phyloP scores from a whole-genome alignment of 2,329 filamentous ascomycete genomes.

The Akanthomyces dipterigenus region DNA sequence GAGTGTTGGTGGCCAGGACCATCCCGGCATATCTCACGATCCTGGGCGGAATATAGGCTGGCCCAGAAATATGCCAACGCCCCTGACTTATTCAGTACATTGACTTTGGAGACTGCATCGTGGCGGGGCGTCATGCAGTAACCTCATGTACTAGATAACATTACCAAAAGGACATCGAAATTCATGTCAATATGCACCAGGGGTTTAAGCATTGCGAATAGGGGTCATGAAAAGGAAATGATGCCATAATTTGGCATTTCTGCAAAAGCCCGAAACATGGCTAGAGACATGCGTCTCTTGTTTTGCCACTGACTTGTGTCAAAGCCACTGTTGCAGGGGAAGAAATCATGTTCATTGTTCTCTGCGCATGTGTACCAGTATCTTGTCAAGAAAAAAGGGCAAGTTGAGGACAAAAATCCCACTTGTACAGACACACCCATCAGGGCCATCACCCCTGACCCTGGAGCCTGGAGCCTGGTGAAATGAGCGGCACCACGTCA shows the following conservation, averaged over 20 bases:
- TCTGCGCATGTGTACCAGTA: background rate
- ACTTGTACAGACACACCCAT: background rate
- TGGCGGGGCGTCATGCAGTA: background rate
- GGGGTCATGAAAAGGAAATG: background rate
- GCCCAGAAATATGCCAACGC: background rate
- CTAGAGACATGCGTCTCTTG: background rate
- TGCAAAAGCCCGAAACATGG: conserved; percentile 1
- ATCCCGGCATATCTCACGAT: conserved; percentile 5
- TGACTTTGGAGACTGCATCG: background rate
- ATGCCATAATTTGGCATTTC: background rate
- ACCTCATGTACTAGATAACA: background rate
- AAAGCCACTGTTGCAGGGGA: background rate
- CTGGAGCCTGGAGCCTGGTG: too few species aligned
- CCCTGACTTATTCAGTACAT: background rate
- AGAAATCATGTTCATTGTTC: background rate
- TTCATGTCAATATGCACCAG: background rate
- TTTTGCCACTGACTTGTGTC: background rate
- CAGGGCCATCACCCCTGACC: background rate
- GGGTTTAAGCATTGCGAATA: background rate
- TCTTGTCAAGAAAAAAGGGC: background rate
- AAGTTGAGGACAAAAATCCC: background rate
- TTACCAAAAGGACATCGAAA: too few species aligned
- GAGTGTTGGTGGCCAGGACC: background rate
- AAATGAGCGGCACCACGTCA: conserved; percentile 1
- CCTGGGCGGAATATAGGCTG: background rate